Conservation (phyloP, 305 asterid genomes). For the Nicotiana rustica region DNA sequence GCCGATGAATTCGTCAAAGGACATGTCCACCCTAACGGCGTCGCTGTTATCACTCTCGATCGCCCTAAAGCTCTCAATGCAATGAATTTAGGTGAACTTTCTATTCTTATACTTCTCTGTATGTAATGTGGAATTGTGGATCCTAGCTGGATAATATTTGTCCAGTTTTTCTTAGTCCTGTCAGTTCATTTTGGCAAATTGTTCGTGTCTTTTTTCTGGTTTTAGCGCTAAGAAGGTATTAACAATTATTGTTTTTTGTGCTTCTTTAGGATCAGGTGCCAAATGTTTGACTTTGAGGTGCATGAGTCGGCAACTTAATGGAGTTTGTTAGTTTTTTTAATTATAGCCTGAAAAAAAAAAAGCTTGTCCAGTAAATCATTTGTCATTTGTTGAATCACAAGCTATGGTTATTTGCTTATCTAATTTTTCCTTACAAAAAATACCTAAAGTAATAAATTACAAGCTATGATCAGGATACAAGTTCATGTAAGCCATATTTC, state of each 20-base stretch:
- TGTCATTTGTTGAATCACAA: neutral
- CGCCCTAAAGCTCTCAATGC: constrained; percentile 98
- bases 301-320: neutral
- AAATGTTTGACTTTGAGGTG: constrained; percentile 11
- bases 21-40: constrained; percentile 81
- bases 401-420: no score
- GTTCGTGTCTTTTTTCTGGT: neutral
- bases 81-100: constrained; percentile 73
- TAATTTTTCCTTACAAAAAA: no score
- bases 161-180: neutral
- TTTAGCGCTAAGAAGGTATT: neutral
- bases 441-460: no score
- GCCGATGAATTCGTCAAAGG: constrained; percentile 77
- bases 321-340: neutral
- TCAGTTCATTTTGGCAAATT: neutral
- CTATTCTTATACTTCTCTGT: neutral
- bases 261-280: constrained; percentile 4
- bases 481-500: no score
- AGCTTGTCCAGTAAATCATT: neutral
- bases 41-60: constrained; percentile 91
- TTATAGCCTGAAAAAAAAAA: neutral
- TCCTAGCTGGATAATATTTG: neutral
- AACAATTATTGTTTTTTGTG: neutral
- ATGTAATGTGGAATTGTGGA: neutral
- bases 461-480: no score